phyloP scores from a whole-genome alignment of 2,329 filamentous ascomycete genomes.

The Aureobasidium sp. region DNA sequence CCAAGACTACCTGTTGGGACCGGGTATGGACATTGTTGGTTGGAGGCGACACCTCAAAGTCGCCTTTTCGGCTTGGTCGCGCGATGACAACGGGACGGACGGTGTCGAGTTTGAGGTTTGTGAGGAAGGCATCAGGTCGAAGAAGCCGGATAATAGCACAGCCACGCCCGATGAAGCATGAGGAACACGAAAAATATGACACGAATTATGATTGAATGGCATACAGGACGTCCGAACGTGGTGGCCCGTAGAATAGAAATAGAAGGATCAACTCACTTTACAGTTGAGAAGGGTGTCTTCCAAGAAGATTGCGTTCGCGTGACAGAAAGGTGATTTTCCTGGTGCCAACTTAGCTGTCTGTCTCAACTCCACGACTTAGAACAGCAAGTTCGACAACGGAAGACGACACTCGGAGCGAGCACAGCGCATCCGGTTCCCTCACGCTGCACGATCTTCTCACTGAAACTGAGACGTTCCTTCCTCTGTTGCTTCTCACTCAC shows the following conservation, averaged over 20 bases:
- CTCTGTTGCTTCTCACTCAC: too few relatives aligned
- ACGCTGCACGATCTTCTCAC: background rate
- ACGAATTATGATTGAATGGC: background rate
- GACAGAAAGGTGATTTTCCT: background rate
- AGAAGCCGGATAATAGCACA: background rate
- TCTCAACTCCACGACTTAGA: background rate
- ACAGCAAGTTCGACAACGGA: background rate
- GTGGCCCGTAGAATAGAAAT: background rate
- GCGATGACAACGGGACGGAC: slow-evolving; percentile 37
- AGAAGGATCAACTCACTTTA: background rate
- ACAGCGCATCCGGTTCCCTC: background rate
- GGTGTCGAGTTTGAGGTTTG: slow-evolving; percentile 68
- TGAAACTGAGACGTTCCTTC: background rate
- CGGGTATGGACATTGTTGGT: slow-evolving; percentile 39
- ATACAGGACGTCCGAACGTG: background rate
- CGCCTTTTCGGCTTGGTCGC: slow-evolving; percentile 75
- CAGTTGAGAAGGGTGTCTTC: background rate
- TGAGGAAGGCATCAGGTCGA: slow-evolving; percentile 45
- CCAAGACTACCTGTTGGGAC: slow-evolving; percentile 32
- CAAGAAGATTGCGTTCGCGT: background rate
- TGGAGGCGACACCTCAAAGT: slow-evolving; percentile 78
- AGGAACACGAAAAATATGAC: background rate
- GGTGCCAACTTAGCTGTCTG: too few relatives aligned
- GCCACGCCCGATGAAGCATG: background rate
- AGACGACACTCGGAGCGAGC: background rate